phyloP scores from a whole-genome alignment of 345 rosid genomes.

The Angophora floribunda region DNA sequence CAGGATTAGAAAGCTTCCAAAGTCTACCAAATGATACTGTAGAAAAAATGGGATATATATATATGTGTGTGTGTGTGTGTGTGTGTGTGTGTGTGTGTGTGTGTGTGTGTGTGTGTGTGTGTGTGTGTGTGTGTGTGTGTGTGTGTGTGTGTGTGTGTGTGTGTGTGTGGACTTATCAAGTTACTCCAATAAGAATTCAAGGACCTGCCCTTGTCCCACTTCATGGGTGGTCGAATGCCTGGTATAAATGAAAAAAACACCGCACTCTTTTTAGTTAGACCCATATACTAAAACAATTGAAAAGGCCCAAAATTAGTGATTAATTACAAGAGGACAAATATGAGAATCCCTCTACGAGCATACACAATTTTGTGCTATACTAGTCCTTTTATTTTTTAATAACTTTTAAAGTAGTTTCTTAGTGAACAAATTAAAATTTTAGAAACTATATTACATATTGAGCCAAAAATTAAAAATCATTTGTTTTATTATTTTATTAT shows the following conservation, averaged over 20 bases:
- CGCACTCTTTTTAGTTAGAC: constrained; percentile 18
- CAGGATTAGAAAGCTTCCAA: background rate
- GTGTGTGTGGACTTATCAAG: constrained; percentile 36
- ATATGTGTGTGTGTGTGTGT: background rate
- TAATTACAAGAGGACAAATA: background rate
- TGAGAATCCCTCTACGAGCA: background rate
- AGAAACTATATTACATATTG: too few species aligned
- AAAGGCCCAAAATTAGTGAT: background rate
- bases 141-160: too few species aligned
- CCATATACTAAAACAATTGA: background rate
- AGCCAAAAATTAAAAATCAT: too few species aligned
- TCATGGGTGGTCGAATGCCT: constrained; percentile 78
- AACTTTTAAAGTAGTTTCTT: background rate
- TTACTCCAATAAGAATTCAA: constrained; percentile 75
- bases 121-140: too few species aligned
- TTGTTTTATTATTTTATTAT: background rate
- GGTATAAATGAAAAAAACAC: constrained; percentile 4
- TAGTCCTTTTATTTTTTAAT: background rate
- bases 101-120: too few species aligned
- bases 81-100: background rate
- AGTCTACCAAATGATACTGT: background rate
- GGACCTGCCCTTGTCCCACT: constrained; percentile 94
- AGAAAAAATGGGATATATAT: background rate
- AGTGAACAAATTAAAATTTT: background rate
- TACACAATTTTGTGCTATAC: background rate